phyloP scores from a whole-genome alignment of 257 asterid genomes.

The Asclepias syriaca region DNA sequence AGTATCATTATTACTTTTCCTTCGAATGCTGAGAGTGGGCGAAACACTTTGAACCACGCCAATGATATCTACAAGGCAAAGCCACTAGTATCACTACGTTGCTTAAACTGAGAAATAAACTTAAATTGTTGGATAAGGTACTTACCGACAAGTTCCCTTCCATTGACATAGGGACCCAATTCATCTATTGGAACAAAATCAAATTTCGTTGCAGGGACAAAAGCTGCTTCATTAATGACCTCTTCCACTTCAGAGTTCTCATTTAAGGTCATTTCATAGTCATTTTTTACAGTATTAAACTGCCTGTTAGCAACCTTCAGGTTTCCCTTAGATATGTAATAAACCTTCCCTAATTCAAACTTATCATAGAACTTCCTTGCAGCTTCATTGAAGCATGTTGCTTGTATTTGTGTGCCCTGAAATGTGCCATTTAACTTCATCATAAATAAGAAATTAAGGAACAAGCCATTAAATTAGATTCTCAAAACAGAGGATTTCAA shows the following conservation, averaged over 20 bases:
- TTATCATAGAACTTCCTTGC: constrained; percentile 82
- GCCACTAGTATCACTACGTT: background rate
- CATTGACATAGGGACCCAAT: constrained; percentile 78
- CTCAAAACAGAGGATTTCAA: background rate
- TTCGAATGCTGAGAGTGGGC: constrained; percentile 68
- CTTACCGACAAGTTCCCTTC: constrained; percentile 88
- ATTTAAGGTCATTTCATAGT: constrained; percentile 87
- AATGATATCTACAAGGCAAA: constrained; percentile 59
- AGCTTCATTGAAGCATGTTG: constrained; percentile 95
- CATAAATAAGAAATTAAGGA: background rate
- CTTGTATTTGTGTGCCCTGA: constrained; percentile 98
- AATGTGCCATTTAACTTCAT: constrained; percentile 10
- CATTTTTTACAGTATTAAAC: constrained; percentile 76
- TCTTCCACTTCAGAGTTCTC: constrained; percentile 85
- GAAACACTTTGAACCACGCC: constrained; percentile 88
- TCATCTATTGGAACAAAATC: constrained; percentile 81
- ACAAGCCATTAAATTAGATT: background rate
- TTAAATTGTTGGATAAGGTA: background rate
- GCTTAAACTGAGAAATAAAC: background rate
- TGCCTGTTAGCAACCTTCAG: constrained; percentile 86
- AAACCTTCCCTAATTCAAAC: constrained; percentile 87
- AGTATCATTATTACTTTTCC: constrained; percentile 73
- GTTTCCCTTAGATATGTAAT: constrained; percentile 83
- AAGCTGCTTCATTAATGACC: constrained; percentile 52
- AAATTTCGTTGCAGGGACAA: constrained; percentile 70